Percentiles rank a stretch among this genome's conserved stretches.
Conservation (phyloP, 2,329 filamentous ascomycete species). For the Fonsecaea pugnacius region DNA sequence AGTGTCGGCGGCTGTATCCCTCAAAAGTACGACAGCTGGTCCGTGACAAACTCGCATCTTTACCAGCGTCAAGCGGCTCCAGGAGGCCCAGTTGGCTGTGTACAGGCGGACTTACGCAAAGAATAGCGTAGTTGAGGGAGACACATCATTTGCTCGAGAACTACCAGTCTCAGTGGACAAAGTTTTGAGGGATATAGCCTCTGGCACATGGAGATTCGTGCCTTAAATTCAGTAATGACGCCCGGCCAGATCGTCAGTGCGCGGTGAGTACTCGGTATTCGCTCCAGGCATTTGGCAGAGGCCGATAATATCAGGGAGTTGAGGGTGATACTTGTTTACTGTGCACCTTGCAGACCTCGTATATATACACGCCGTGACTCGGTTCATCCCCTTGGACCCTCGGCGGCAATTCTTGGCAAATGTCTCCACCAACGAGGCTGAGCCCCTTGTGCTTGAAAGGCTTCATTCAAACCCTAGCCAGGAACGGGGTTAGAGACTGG, state of each 20-base stretch:
- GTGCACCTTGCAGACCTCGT: too few species aligned
- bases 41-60: not conserved
- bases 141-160: not conserved
- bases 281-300: too few species aligned
- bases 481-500: not conserved
- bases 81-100: not conserved
- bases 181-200: not conserved
- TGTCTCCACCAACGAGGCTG: conserved; percentile 2
- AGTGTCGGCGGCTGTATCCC: not conserved
- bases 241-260: not conserved
- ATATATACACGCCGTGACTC: too few species aligned
- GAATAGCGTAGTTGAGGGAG: not conserved
- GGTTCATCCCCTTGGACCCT: too few species aligned
- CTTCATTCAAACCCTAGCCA: not conserved
- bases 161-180: not conserved
- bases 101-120: not conserved
- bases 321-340: too few species aligned
- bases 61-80: not conserved
- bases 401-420: not conserved
- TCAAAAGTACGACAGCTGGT: not conserved
- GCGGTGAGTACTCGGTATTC: too few species aligned
- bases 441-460: not conserved
- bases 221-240: not conserved
- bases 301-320: too few species aligned
- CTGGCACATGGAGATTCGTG: not conserved